These are phyloP conservation scores for Solanum hybrid DNA, from an alignment of 305 asterid species.

Conservation along the genomic window DNA sequence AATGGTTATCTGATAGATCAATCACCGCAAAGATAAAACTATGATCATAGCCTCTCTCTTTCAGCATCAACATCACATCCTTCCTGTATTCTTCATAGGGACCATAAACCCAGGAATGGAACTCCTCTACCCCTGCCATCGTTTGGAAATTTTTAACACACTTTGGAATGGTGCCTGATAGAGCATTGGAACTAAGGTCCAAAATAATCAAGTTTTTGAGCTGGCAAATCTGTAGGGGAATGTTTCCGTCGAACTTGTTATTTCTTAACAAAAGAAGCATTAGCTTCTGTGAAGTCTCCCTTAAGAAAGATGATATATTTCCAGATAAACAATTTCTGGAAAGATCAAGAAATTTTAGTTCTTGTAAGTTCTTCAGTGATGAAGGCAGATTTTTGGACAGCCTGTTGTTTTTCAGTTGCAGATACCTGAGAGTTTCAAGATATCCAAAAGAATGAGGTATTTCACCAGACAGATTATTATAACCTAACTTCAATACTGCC, in stretches of 20 bases:
- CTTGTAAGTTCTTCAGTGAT: neutral
- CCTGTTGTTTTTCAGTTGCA: neutral
- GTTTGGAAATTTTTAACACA: neutral
- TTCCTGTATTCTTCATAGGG: neutral
- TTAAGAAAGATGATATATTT: neutral
- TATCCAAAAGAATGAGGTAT: conserved; percentile 6
- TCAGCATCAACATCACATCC: neutral
- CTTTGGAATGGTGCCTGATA: conserved; percentile 5
- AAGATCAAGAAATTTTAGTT: neutral
- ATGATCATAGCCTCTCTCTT: neutral
- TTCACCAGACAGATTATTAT: neutral
- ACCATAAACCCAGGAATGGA: neutral
- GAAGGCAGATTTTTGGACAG: neutral
- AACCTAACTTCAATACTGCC: neutral
- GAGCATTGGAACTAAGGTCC: neutral
- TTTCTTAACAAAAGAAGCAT: neutral
- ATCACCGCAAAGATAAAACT: too few species aligned
- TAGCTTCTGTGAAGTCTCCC: neutral
- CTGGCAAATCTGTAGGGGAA: neutral
- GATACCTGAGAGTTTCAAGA: neutral
- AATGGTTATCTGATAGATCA: conserved; percentile 1
- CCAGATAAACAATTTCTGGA: neutral
- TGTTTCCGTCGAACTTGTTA: neutral
- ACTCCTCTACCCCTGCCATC: neutral
- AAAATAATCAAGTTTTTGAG: neutral